These are phyloP conservation scores for Xenoacremonium recifei DNA, from an alignment of 2,329 filamentous ascomycete genomes.

Conservation along the genomic window DNA sequence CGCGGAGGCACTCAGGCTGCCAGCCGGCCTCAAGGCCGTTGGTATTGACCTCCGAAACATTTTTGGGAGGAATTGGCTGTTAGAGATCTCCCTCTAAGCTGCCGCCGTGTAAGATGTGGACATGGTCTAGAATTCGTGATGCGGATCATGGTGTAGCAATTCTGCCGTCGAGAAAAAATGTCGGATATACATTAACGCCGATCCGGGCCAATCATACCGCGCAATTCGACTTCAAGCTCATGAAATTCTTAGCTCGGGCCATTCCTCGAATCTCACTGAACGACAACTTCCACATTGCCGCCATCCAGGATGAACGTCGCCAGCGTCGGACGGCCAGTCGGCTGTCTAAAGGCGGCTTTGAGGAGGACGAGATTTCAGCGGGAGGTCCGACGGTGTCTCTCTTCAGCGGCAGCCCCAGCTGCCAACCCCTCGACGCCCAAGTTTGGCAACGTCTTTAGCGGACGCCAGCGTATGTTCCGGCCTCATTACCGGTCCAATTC, in stretches of 20 bases:
- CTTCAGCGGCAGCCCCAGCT: conserved; percentile 34
- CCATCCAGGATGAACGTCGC: conserved; percentile 57
- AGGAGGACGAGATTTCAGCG: conserved; percentile 55
- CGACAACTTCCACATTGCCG: conserved; percentile 16
- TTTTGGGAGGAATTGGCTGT: conserved; percentile 8
- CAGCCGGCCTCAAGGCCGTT: conserved; percentile 25
- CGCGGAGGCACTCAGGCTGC: conserved; percentile 12
- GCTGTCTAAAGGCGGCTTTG: conserved; percentile 66
- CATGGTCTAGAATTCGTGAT: not conserved
- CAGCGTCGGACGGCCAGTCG: conserved; percentile 62
- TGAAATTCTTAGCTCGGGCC: conserved; percentile 27
- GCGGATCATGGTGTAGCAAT: conserved; percentile 1
- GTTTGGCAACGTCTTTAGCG: conserved; percentile 24
- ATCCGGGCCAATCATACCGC: conserved; percentile 38
- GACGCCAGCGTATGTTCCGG: conserved; percentile 33
- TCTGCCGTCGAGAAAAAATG: conserved; percentile 14
- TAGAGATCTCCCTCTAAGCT: too few species aligned
- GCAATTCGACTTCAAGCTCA: conserved; percentile 21
- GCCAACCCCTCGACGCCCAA: conserved; percentile 14
- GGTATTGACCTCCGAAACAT: conserved; percentile 20
- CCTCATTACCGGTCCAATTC: not conserved
- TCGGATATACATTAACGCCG: conserved; percentile 31
- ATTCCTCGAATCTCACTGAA: conserved; percentile 17
- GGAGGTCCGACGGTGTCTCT: conserved; percentile 45
- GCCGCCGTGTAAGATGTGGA: too few species aligned